Evolutionary conservation across 2,329 filamentous ascomycete species (phyloP), one percentile per base, ranked within the genome.

Genomic region (Phyllosticta paracitricarpa): DNA sequence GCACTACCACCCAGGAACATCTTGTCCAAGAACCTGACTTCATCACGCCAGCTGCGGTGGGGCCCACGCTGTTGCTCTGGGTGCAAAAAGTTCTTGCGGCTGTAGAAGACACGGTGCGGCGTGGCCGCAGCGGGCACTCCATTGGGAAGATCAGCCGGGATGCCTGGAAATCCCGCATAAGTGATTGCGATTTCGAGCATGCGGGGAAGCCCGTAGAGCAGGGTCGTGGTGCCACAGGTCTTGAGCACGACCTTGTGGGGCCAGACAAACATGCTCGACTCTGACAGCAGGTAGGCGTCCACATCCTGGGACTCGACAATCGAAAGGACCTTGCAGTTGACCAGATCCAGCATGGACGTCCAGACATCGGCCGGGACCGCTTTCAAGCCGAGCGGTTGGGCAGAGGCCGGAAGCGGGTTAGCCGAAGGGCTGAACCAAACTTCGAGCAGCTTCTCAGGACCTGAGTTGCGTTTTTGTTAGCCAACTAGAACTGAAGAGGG

Each of bases 221-320:
- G 80, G 2, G 94, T 99, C 14, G 94, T 99, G 25, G 94, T 99
- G 63, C 94, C 94, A 71, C 94, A 99, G 7, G 94, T 99, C 84
- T 99, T 99, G 67, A 99, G 81, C 64, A 99, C 96, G 65, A 99
- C 84, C 82, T 99, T 99, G 84, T 99, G 94, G n/a, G 92, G 91
- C 76, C 96, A 99, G 68, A 99, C 91, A 73, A 99, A 99, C 92
- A 99, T 96, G 88, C 94, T 97, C 51, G 94, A 97, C 78, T 99
- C 94, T 65, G 94, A 99, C 61, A 99, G 82, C 6, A 99, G 85
- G 73, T 99, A 99, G 66, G 94, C 93, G 72, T 99, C 94, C 68
- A 97, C 89, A 72, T 93, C 87, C 65, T 96, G 91, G 25, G 93
- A 96, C 72, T 93, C 87, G 65, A 99, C 84, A 64, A 96, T 88